Evolutionary conservation across 2,329 filamentous ascomycete species (phyloP).

Genomic region (Neofusicoccum parvum): DNA sequence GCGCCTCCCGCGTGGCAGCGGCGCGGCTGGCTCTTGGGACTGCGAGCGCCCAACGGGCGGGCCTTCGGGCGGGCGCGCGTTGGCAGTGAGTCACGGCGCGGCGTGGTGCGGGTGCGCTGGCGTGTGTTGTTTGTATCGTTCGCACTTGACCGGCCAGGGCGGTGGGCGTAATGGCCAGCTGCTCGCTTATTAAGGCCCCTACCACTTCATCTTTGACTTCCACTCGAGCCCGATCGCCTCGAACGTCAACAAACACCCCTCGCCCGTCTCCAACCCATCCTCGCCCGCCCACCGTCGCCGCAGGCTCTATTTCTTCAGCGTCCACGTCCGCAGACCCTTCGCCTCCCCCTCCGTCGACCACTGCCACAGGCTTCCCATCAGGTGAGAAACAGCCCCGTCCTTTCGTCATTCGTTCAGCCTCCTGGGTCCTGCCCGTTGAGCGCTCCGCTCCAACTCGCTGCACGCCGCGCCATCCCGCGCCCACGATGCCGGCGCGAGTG

Average conservation of each 20-base stretch:
- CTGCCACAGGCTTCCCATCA: slow-evolving; percentile 18
- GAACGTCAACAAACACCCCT: slow-evolving; percentile 23
- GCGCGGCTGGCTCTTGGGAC: not conserved
- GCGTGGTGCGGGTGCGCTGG: slow-evolving; percentile 15
- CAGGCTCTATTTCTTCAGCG: slow-evolving; percentile 21
- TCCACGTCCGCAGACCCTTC: slow-evolving; percentile 3
- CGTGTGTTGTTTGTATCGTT: slow-evolving; percentile 16
- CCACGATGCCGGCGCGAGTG: not conserved
- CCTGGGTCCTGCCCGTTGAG: slow-evolving; percentile 13
- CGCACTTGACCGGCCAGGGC: slow-evolving; percentile 11
- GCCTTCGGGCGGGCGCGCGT: not conserved
- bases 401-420: slow-evolving; percentile 21
- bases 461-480: slow-evolving; percentile 2
- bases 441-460: slow-evolving; percentile 12
- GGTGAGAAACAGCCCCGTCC: slow-evolving; percentile 20
- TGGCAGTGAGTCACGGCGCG: slow-evolving; percentile 14
- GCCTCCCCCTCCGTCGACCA: slow-evolving; percentile 9
- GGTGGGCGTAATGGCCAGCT: slow-evolving; percentile 20
- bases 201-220: slow-evolving; percentile 20
- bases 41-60: slow-evolving; percentile 3
- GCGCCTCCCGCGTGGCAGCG: not conserved
- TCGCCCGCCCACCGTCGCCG: slow-evolving; percentile 16
- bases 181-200: slow-evolving; percentile 20
- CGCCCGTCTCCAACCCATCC: slow-evolving; percentile 15
- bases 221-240: slow-evolving; percentile 20